Percentiles rank a stretch among this genome's conserved stretches.
Evolutionary conservation across 495 filamentous ascomycete genomes (phyloP).

Genomic region (Talaromyces adpressus): DNA sequence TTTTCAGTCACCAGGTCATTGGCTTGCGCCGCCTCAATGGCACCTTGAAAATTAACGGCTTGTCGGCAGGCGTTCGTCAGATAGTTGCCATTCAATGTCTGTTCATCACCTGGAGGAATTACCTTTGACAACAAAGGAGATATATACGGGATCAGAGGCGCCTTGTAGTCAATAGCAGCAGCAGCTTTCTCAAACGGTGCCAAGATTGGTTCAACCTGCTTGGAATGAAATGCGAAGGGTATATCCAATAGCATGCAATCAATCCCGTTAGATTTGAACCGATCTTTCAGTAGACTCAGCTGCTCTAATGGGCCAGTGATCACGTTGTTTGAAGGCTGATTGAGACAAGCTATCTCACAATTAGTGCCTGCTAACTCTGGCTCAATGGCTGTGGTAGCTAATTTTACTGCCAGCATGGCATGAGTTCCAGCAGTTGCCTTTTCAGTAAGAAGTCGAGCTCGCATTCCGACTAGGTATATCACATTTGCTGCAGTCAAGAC

Average conservation of each 20-base stretch:
- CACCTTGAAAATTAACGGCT: neutral
- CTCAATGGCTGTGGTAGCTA: conserved; percentile 24
- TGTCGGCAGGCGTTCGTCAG: neutral
- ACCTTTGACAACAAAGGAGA: conserved; percentile 49
- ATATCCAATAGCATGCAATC: conserved; percentile 65
- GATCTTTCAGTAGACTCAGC: conserved; percentile 49
- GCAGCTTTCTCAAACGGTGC: conserved; percentile 57
- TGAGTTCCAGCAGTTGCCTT: conserved; percentile 67
- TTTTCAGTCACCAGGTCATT: conserved; percentile 23
- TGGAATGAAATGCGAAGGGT: conserved; percentile 75
- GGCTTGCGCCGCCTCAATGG: neutral
- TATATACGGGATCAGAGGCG: conserved; percentile 56
- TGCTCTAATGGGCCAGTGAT: conserved; percentile 36
- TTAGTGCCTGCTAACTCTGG: conserved; percentile 15
- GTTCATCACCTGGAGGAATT: neutral
- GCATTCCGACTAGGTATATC: conserved; percentile 70
- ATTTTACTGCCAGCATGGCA: conserved; percentile 44
- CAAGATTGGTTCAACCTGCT: conserved; percentile 69
- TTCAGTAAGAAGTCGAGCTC: conserved; percentile 64
- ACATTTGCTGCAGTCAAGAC: conserved; percentile 72
- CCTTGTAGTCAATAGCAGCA: conserved; percentile 47
- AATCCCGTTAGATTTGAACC: conserved; percentile 49
- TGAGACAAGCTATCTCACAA: conserved; percentile 46
- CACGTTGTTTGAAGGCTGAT: conserved; percentile 41
- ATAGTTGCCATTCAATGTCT: neutral